Evolutionary conservation across 208 protist species (phyloP).

Genomic region (Acanthamoeba castellanii): DNA sequence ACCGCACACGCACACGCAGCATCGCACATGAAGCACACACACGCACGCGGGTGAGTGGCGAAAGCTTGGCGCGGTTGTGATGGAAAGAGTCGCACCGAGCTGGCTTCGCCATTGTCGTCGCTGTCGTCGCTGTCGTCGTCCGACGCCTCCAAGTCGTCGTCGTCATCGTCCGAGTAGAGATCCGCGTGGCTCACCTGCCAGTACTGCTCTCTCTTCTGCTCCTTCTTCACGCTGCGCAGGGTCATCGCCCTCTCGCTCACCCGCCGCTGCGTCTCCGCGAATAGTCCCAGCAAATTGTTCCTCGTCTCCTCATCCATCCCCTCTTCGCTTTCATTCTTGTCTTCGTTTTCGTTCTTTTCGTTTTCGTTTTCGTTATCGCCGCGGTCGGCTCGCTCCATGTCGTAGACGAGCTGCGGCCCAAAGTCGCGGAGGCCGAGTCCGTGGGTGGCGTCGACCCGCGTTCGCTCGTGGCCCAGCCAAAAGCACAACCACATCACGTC

Average conservation of each 20-base stretch:
- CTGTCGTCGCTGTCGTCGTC: not conserved
- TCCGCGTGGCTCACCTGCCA: not conserved
- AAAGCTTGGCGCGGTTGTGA: not conserved
- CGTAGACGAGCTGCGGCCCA: not conserved
- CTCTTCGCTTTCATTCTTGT: too few species aligned
- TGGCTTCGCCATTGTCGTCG: not conserved
- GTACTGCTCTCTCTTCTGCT: slow-evolving; percentile 26
- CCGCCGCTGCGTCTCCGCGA: not conserved
- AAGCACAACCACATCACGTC: slow-evolving; percentile 8
- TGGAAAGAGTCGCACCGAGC: not conserved
- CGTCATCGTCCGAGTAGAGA: not conserved
- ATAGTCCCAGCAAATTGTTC: not conserved
- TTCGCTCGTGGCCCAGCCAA: slow-evolving; percentile 41
- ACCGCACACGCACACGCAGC: not conserved
- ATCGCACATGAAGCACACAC: not conserved
- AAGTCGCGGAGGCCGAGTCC: not conserved
- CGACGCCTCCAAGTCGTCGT: not conserved
- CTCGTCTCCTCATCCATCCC: not conserved
- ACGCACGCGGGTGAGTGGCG: not conserved
- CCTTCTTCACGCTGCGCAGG: not conserved
- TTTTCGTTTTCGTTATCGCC: not conserved
- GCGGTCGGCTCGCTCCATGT: not conserved
- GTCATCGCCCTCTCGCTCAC: not conserved
- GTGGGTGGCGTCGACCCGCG: not conserved
- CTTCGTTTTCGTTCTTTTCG: not conserved